Base-by-base conservation (phyloP, 345 rosid species). In the Diplotaxis tenuifolia region DNA sequence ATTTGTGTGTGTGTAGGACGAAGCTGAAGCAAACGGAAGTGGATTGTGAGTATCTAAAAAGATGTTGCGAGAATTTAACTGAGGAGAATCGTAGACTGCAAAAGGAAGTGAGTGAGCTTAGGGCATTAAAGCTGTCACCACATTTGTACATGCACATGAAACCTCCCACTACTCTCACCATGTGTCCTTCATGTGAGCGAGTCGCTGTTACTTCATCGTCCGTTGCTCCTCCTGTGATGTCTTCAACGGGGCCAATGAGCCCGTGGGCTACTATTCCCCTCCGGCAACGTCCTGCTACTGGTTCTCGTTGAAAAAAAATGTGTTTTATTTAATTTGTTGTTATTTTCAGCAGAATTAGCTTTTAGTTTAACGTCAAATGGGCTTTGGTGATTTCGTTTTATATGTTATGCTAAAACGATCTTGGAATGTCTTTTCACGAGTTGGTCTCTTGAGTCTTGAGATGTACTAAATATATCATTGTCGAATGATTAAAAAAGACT, bases 21-120 rank as follows among this genome's bases (percentile, higher is more conserved):
- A 92, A 92, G 81, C 74, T 87, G 81, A 92, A 92, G 84, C 97
- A 92, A 78, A 92, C 97, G 4, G 97, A 92, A 78, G 92, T 89
- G 0, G 97, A 92, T 47, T 92, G 97, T 29, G 97, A 92, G 70
- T 88, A 84, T 77, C 72, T 92, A 0, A 92, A 85, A 79, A 68
- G 89, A 67, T 86, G 92, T 65, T 92, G 96, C 6, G 96, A 92
- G 80, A 92, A 83, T 82, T 80, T 92, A 7, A 89, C 88, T 0
- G 89, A 81, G 56, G 97, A 92, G 68, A 92, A 92, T 75, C 69
- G 88, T 52, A 79, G 94, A 80, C 53, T 92, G 74, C 97, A 86
- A 32, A 92, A 89, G 82, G 97, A 92, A 77, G 96, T 86, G 53
- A 89, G 84, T 60, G 97, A 89, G 83, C 89, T 92, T 11, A 80